Base-by-base conservation (phyloP, 176 grass and related monocot genomes). In the Avena insularis region DNA sequence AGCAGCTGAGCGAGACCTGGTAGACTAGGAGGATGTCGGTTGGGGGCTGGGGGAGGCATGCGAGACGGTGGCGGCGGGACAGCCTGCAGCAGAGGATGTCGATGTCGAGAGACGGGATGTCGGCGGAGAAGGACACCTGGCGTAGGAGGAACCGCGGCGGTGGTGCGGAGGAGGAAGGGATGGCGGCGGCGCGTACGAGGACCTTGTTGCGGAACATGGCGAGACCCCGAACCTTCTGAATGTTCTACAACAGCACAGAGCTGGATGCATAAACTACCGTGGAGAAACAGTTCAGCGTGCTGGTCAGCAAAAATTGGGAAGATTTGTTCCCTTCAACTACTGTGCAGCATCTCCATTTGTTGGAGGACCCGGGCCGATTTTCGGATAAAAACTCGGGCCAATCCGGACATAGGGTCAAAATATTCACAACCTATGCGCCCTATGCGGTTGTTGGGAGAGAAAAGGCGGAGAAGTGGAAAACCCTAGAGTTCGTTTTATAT, bases 11-110 rank as follows among this genome's bases (percentile, higher is more conserved):
- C 47, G 78, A 14, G 63, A 98, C 91, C 93, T 90, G 89, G 79
- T 92, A 93, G 69, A 98, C 82, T 21, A 98, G 1, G 89, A 95
- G 86, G 53, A 54, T 79, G 84, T 92, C 83, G 25, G 84, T 43
- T 7, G 79, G 79, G 31, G 88, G 17, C 61, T 93, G 91, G 47
- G 62, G 46, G 74, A 95, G 81, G 84, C 93, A 98, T 20, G 95
- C 89, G 71, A 95, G 80, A 54, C 86, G 73, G 86, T 81, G 90
- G 78, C 79, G 85, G 64, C 93, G 86, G 64, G 90, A 92, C 47
- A 95, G 69, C 91, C 88, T 92, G 88, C 95, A 92, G 83, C 91
- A 98, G 82, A 98, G 86, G 29, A 79, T 86, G 9, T 95, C 93
- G 81, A 98, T 72, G 58, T 95, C 87, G 62, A 90, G 10, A 2